Evolutionary conservation across 73 alveolate genomes (phyloP).

Genomic region (Tetrahymena elliotti): DNA sequence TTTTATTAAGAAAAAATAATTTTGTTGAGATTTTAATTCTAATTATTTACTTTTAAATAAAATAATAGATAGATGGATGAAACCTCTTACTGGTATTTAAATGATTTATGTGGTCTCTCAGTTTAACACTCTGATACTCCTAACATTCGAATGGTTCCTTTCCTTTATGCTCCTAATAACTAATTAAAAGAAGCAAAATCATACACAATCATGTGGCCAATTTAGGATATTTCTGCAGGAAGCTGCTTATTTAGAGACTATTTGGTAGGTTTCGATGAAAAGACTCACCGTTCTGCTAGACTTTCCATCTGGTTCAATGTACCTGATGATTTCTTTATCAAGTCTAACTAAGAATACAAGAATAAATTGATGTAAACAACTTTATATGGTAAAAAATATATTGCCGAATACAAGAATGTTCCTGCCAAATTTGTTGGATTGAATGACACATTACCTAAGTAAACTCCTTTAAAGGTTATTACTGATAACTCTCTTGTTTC

Average conservation of each 20-base stretch:
- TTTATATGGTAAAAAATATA: neutral
- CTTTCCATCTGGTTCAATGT: conserved; percentile 84
- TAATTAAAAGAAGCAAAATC: conserved; percentile 71
- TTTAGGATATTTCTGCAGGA: conserved; percentile 51
- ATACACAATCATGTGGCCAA: conserved; percentile 81
- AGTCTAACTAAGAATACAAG: conserved; percentile 48
- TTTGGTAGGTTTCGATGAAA: conserved; percentile 72
- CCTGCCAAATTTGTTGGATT: conserved; percentile 5
- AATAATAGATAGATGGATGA: conserved; percentile 68
- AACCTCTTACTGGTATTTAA: conserved; percentile 78
- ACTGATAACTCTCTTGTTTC: conserved; percentile 74
- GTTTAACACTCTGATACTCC: conserved; percentile 87
- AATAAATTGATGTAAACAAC: conserved; percentile 27
- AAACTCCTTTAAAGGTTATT: conserved; percentile 52
- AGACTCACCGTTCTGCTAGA: conserved; percentile 80
- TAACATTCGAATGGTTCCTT: conserved; percentile 78
- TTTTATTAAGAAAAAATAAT: too few species aligned
- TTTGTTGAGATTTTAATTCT: neutral
- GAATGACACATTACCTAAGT: neutral
- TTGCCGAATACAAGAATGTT: conserved; percentile 12
- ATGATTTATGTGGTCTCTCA: conserved; percentile 86
- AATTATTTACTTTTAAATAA: too few species aligned
- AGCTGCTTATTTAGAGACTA: conserved; percentile 74
- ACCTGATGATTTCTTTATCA: conserved; percentile 68
- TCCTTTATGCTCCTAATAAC: conserved; percentile 68